phyloP scores from a whole-genome alignment of 2,329 filamentous ascomycete species.

The Mariannaea sp. region DNA sequence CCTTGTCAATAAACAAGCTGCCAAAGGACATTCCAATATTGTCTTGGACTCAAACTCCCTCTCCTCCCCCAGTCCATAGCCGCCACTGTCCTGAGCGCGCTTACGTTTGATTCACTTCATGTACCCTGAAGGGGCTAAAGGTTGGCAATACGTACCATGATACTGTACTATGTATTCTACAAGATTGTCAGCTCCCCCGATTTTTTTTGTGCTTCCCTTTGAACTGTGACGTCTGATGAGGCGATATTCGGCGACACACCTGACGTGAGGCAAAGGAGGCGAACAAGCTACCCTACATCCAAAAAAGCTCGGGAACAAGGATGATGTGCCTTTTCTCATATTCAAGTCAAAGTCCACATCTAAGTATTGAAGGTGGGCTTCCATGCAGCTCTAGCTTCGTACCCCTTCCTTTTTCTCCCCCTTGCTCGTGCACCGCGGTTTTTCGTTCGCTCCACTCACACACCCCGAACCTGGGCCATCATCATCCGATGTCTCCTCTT shows the following conservation, averaged over 20 bases:
- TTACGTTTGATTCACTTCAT: conserved; percentile 7
- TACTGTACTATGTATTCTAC: conserved; percentile 1
- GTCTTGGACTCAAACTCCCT: conserved; percentile 3
- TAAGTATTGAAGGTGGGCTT: conserved; percentile 35
- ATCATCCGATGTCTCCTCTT: conserved; percentile 25
- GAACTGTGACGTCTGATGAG: not conserved
- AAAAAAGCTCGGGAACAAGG: not conserved
- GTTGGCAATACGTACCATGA: not conserved
- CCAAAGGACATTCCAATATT: conserved; percentile 13
- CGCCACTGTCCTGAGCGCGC: conserved; percentile 19
- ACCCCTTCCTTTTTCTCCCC: conserved; percentile 15
- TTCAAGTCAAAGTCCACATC: conserved; percentile 30
- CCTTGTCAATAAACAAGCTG: conserved; percentile 1
- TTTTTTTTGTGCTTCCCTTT: conserved; percentile 14
- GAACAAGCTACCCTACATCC: conserved; percentile 32
- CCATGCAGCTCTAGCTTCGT: conserved; percentile 32
- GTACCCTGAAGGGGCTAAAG: conserved; percentile 2
- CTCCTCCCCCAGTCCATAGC: not conserved
- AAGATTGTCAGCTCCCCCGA: not conserved
- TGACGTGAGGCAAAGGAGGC: too few species aligned
- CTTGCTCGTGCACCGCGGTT: conserved; percentile 30
- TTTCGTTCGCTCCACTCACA: conserved; percentile 28
- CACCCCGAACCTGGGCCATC: conserved; percentile 28
- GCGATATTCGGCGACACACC: not conserved
- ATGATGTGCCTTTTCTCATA: not conserved